Evolutionary conservation across 1,284 basidiomycete species (phyloP).

Genomic region (Trametes polyzona): DNA sequence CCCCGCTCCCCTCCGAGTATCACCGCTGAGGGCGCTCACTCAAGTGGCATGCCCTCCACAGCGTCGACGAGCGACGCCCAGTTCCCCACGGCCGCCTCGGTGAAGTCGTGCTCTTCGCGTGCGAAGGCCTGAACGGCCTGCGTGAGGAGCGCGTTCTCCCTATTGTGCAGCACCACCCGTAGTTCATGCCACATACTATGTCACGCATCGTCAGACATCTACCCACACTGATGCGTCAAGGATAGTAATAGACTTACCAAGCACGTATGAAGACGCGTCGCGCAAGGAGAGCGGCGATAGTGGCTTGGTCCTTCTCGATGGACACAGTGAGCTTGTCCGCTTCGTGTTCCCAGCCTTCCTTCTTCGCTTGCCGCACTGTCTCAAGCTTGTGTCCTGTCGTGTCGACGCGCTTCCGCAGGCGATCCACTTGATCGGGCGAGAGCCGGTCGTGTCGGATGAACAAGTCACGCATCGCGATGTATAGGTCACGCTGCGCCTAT

Average conservation of each 20-base stretch:
- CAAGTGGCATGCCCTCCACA: constrained; percentile 82
- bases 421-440: constrained; percentile 84
- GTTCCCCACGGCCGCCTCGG: constrained; percentile 62
- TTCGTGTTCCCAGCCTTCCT: constrained; percentile 83
- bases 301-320: constrained; percentile 79
- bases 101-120: constrained; percentile 69
- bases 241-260: constrained; percentile 52
- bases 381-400: constrained; percentile 77
- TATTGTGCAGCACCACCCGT: constrained; percentile 84
- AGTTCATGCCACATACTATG: constrained; percentile 90
- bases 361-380: constrained; percentile 64
- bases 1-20: background rate
- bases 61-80: constrained; percentile 76
- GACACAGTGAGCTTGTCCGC: constrained; percentile 69
- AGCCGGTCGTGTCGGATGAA: constrained; percentile 83
- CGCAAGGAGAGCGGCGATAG: constrained; percentile 70
- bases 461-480: constrained; percentile 82
- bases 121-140: constrained; percentile 74
- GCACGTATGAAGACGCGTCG: constrained; percentile 84
- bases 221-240: background rate
- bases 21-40: constrained; percentile 46
- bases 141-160: constrained; percentile 83
- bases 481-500: constrained; percentile 85
- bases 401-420: constrained; percentile 85
- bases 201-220: background rate